Conservation (phyloP, 768 basidiomycete genomes). For the Boletellus ananiceps region DNA sequence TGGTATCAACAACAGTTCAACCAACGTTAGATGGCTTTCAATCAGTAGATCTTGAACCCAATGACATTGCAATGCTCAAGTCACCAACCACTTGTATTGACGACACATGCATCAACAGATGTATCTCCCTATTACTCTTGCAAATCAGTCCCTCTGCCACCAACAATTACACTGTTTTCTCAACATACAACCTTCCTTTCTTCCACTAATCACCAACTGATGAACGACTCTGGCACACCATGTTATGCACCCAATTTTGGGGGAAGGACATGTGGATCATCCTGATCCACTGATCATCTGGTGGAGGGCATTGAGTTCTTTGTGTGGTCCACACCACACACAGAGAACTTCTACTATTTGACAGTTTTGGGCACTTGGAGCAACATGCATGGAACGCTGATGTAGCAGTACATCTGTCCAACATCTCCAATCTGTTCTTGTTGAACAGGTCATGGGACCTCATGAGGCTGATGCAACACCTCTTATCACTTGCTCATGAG, state of each 20-base stretch:
- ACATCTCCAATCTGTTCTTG: background rate
- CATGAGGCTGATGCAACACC: background rate
- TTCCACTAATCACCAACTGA: slow-evolving; percentile 2
- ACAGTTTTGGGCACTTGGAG: slow-evolving; percentile 9
- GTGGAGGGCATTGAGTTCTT: slow-evolving; percentile 37
- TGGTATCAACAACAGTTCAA: too few relatives aligned
- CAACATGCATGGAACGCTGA: slow-evolving; percentile 3
- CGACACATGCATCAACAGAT: slow-evolving; percentile 16
- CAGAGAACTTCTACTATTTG: slow-evolving; percentile 11
- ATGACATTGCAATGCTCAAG: slow-evolving; percentile 5
- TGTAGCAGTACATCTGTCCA: background rate
- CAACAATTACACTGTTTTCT: background rate
- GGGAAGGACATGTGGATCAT: slow-evolving; percentile 32
- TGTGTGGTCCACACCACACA: slow-evolving; percentile 11
- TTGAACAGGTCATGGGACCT: background rate
- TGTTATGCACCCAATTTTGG: slow-evolving; percentile 32
- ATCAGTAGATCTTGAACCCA: slow-evolving; percentile 1
- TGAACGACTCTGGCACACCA: slow-evolving; percentile 15
- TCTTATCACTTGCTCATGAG: background rate
- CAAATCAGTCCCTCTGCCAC: background rate
- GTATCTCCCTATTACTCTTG: slow-evolving; percentile 6
- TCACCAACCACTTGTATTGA: slow-evolving; percentile 5
- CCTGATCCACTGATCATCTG: slow-evolving; percentile 33
- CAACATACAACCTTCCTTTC: slow-evolving; percentile 8
- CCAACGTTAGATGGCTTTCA: background rate